Evolutionary conservation across 176 grass and related monocot genomes (phyloP), one percentile per base, ranked within the genome.

Genomic region (Thinopyrum elongatum): DNA sequence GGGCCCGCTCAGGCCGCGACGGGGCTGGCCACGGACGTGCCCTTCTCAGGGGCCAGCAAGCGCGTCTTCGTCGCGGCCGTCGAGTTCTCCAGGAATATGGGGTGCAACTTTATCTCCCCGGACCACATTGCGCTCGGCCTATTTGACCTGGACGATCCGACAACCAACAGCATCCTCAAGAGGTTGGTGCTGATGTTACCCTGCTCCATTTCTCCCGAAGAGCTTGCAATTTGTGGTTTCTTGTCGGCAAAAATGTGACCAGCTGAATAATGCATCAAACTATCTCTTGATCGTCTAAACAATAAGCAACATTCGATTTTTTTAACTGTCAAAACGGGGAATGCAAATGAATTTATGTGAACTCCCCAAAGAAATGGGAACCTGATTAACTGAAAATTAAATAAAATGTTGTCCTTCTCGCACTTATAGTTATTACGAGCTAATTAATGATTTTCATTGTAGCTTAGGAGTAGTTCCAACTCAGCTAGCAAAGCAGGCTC

Each of bases 101-200:
- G 87, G 1, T 94, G 88, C 79, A 96, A 99, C 73, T 96, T 92
- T 73, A 93, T 99, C 80, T 86, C 88, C 4, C 94, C 97, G 23
- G 97, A 99, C 85, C 94, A 96, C 86, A 94, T 99, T 44, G 90
- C 92, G 66, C 83, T 99, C 17, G 92, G 94, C 19, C 90, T 99
- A 80, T 90, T 96, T 59, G 82, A 84, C 28, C 79, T 88, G 75
- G 94, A 94, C 82, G 97, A 99, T 77, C 79, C 88, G 60, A 94
- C 85, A 70, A 85, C 90, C 57, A 90, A 83, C 53, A 88, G 66
- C 65, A 65, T 96, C 79, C 94, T 99, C 16, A 90, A 85, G 74
- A 99, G 97, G 97, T 99, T 81, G 39, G 78, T 76, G 63, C 10
- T 78, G 22, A 81, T 63, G 14, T 49, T 75, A 15, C 23, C 36